These are phyloP conservation scores for Carex parvula DNA, from an alignment of 176 grass and related monocot genomes.

Conservation along the genomic window DNA sequence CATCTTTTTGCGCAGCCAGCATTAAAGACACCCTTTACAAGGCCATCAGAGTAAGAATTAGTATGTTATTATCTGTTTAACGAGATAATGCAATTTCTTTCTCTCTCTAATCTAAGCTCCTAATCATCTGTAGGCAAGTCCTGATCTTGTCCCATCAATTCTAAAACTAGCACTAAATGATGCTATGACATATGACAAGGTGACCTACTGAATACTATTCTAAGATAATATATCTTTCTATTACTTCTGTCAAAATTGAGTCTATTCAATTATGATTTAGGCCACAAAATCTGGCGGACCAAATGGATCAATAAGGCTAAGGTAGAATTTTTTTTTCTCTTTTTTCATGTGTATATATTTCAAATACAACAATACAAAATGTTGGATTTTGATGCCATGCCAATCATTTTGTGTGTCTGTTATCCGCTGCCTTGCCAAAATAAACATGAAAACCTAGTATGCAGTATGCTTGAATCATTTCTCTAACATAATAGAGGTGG, in stretches of 20 bases:
- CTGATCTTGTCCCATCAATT: conserved; percentile 65
- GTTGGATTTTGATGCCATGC: background rate
- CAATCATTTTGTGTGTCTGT: background rate
- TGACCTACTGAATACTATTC: conserved; percentile 25
- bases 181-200: conserved; percentile 96
- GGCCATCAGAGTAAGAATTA: conserved; percentile 57
- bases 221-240: background rate
- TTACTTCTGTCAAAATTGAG: background rate
- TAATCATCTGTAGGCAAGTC: conserved; percentile 51
- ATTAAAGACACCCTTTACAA: conserved; percentile 57
- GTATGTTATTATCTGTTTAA: background rate
- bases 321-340: conserved; percentile 38
- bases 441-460: background rate
- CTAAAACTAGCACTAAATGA: conserved; percentile 85
- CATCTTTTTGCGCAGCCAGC: conserved; percentile 47
- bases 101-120: background rate
- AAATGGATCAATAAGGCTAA: conserved; percentile 96
- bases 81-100: background rate
- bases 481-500: background rate
- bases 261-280: conserved; percentile 38
- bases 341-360: background rate
- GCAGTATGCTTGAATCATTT: background rate
- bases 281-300: conserved; percentile 88
- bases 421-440: background rate
- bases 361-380: background rate